Evolutionary conservation across 768 basidiomycete species (phyloP).

Genomic region (Boletus fagicola): DNA sequence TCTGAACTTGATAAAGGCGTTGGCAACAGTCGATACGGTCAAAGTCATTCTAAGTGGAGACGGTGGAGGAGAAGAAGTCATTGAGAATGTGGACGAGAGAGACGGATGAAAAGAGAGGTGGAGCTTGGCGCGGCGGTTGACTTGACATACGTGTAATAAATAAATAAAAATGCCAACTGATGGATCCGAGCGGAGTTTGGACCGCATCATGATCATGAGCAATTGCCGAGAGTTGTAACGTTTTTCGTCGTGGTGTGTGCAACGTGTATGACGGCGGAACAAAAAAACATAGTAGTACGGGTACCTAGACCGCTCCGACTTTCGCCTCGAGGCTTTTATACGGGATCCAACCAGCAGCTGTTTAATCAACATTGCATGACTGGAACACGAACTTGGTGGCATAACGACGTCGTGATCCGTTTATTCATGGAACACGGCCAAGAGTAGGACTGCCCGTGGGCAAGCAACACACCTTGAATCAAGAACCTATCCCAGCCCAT

Average conservation of each 20-base stretch:
- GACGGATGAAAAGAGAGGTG: neutral
- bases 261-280: constrained; percentile 15
- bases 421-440: neutral
- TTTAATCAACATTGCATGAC: neutral
- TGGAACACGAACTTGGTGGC: neutral
- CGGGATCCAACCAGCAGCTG: neutral
- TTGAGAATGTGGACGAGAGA: neutral
- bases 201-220: neutral
- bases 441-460: neutral
- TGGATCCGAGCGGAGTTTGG: constrained; percentile 23
- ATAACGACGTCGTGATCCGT: neutral
- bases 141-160: neutral
- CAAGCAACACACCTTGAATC: neutral
- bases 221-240: neutral
- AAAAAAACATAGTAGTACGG: neutral
- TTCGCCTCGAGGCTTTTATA: constrained; percentile 4
- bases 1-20: constrained; percentile 53
- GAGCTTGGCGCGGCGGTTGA: constrained; percentile 1
- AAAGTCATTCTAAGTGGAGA: constrained; percentile 25
- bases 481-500: constrained; percentile 40
- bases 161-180: constrained; percentile 6
- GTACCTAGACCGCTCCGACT: neutral
- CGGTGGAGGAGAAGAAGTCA: constrained; percentile 22
- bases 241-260: neutral
- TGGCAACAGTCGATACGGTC: constrained; percentile 43